Base-by-base conservation (phyloP, 805 yeast genomes). In the Tetrapisispora phaffii region DNA sequence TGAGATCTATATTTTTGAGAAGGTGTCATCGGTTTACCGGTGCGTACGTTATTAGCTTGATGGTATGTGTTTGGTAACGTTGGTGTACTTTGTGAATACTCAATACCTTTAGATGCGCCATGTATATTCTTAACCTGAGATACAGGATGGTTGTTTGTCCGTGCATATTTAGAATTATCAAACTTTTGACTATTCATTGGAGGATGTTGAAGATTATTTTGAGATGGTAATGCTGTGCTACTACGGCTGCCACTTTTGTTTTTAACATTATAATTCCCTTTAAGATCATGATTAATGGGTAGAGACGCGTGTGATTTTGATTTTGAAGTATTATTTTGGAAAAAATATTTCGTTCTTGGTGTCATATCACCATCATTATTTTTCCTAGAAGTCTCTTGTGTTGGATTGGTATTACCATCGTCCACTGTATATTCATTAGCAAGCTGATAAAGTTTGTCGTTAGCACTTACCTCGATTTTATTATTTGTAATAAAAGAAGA, bases 1-100 rank as follows among this genome's bases (percentile, higher is more conserved):
- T 69, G 59, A 33, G 67, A 46, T 33, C 72, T 55, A 34, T 62
- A 62, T 36, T 63, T 56, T 47, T 68, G 73, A 1, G 71, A 67
- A 0, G 72, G 72, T 0, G 72, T 68, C 48, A 66, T 44, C 7
- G 50, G 47, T 17, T 10, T 29, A 29, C 17, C n/a, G 19, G 10
- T 16, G 5, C 8, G n/a, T 9, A 9, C 49, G 34, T 50, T 47
- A 34, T 51, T 51, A 7, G 52, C 44, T 34, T 50, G 54, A 10
- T 46, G 48, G 34, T 46, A 51, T 13, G 48, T 28, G 16, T 45
- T 42, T 2, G 47, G 24, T 13, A 40, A 10, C 8, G 33, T 31
- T 10, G 51, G 50, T 10, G 44, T 41, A 29, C 37, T 40, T 17
- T 21, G 22, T 2, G 43, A 40, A n/a, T 20, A 31, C 6, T 21